Percentiles rank a stretch among this genome's conserved stretches.
Evolutionary conservation across 345 rosid genomes (phyloP).

Genomic region (Aethionema arabicum): DNA sequence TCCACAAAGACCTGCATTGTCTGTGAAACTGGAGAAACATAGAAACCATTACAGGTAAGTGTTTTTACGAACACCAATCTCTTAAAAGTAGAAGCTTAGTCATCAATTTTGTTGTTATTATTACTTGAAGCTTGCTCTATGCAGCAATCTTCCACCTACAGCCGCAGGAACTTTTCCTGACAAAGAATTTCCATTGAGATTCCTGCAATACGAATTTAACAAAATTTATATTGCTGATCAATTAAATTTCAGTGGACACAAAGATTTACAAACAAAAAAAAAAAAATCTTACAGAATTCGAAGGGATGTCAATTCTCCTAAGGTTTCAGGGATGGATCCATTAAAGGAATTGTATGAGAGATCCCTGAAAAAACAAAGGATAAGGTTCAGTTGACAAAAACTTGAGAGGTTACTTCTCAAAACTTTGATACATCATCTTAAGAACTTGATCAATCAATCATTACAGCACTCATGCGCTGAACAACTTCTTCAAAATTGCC

Average conservation of each 20-base stretch:
- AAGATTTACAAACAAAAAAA: background rate
- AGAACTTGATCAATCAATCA: no score
- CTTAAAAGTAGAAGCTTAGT: background rate
- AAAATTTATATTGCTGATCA: background rate
- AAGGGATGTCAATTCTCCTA: constrained; percentile 73
- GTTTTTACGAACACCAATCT: background rate
- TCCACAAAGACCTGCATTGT: constrained; percentile 92
- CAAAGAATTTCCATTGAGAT: constrained; percentile 85
- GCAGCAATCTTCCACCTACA: constrained; percentile 89
- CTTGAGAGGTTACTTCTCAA: no score
- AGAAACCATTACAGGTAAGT: constrained; percentile 9
- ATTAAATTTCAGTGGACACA: constrained; percentile 6
- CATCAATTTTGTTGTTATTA: constrained; percentile 25
- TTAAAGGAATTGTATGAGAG: constrained; percentile 83
- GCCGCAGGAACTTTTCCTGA: constrained; percentile 87
- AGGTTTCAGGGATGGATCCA: constrained; percentile 88
- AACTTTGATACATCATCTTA: no score
- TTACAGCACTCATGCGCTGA: no score
- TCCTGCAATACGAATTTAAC: constrained; percentile 47
- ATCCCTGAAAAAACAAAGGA: constrained; percentile 59
- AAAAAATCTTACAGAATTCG: constrained; percentile 66
- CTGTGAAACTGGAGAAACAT: constrained; percentile 73
- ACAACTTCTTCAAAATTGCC: no score
- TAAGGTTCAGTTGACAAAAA: background rate
- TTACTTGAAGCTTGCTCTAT: constrained; percentile 96